Evolutionary conservation across 352 stramenopile genomes (phyloP), one percentile per base, ranked within the genome.

Genomic region (Globisporangium splendens): DNA sequence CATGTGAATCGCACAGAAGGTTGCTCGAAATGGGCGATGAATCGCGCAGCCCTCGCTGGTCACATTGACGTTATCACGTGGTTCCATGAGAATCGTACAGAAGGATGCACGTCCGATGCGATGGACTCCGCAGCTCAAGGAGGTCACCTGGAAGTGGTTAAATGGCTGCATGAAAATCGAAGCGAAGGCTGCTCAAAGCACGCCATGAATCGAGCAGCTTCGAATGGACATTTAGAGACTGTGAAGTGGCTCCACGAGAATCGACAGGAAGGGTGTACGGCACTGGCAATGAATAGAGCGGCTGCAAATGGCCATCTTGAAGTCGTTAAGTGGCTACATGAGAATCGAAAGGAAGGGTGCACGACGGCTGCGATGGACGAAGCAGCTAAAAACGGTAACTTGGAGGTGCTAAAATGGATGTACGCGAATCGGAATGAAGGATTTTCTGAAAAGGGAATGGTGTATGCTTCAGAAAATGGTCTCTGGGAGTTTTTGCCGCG

Each of bases 291-390:
- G 54, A 42, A 59, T 35, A 42, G 21, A 35, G 54, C 54, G 22
- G 54, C 44, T 43, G 44, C 44, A 13, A 54, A 33, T 17, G 46
- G 46, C 15, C 14, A 61, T 15, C 8, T 54, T 17, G 20, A n/a
- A 35, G 52, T 61, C 33, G 44, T 61, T 7, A 31, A 46, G 33
- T 61, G 54, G 54, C 46, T 61, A 4, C 54, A 61, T 24, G 33
- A 46, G 15, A 46, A 54, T 14, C 54, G 54, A 13, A 18, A 5
- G 8, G 54, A 61, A 14, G 54, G 54, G 31, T 61, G 46, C 18
- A 44, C 39, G 39, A 44, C 12, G 39, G 39, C 39, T 44, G 39
- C 39, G 13, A 44, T 44, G 39, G 39, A 44, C 39, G 39, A 44
- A 18, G 39, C 39, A 15, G 39, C 39, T 35, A 35, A 8, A 10